Evolutionary conservation across 164 flowering plant genomes (phyloP), one percentile per base, ranked within the genome.

Genomic region (Vitis vinifera): DNA sequence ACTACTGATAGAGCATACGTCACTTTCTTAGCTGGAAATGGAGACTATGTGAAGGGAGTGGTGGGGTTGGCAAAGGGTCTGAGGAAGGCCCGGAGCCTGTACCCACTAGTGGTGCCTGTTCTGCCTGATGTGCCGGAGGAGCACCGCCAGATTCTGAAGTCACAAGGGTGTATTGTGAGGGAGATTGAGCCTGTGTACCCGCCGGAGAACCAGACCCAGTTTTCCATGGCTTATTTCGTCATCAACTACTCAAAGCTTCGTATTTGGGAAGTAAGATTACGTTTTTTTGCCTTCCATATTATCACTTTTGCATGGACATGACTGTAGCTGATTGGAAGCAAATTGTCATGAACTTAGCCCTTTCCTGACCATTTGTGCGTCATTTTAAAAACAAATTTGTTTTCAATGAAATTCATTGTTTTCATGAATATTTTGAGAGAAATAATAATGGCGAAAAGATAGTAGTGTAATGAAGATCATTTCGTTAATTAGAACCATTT

Each of bases 241-340:
- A 84, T 89, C 73, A 91, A 91, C 77, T 91, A 91, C 83, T 91
- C 94, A 19, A 91, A 91, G 74, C 87, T 91, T 29, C 86, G 97
- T 10, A 89, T 91, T 29, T 91, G 94, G 94, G 88, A 86, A 87
- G 97, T 88, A 78, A 29, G 70, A 53, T 53, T 3, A n/a, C 55
- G 2, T 23, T 17, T 59, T 49, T 23, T 23, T 57, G 27, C 27
- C 27, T 23, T 23, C 27, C 27, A 23, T 23, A 23, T 23, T 23
- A 23, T 23, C 1, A 23, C 27, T 48, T 31, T 55, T 64, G 31
- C 17, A 19, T 16, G 27, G 27, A 23, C 27, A 23, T 23, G 27
- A 23, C 27, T 23, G 27, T 23, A 23, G 27, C 27, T 23, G 27
- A 23, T 23, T 1, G 27, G 27, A 23, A 23, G 27, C 27, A 23